Evolutionary conservation across 345 rosid genomes (phyloP), one percentile per base, ranked within the genome.

Genomic region (Gossypium arboreum): DNA sequence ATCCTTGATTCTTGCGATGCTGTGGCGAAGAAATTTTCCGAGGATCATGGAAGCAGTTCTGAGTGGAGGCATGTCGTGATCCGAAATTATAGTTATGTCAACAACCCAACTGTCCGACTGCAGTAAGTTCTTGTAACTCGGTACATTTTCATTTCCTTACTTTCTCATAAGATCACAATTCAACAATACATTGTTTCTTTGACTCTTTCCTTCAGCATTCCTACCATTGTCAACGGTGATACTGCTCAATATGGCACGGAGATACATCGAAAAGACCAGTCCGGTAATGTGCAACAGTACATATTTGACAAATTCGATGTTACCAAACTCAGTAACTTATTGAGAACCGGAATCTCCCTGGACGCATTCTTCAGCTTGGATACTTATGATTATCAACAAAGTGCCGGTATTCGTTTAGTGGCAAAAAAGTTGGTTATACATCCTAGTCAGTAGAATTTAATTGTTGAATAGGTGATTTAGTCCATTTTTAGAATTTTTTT

Each of bases 391-490:
- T 91, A 84, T 80, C 93, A 84, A 73, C 92, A 84, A 77, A 76
- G 50, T 65, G 90, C 97, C 22, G 98, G 98, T 66, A 89, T 94
- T 48, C 87, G 91, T 34, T 76, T 90, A 18, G 85, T 91, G 63
- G 91, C 90, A 0, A 86, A 85, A 76, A 89, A 88, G 65, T 45
- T 92, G 80, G 73, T 91, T 73, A 78, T 92, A 72, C 78, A 80
- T 74, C 62, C 77, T 3, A 41, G 81, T 50, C 52, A 68, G 65
- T 65, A 25, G 44, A 41, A 7, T 59, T 12, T 11, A 24, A 10
- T 58, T 54, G 57, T 16, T 11, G 51, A 15, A 13, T 5, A 48
- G 20, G 25, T 39, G 17, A 45, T 29, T 58, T 24, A 17, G 15
- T 76, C 22, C 48, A 45, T 22, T 58, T 45, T 58, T 4, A 8